Conservation (phyloP, 176 grass and related monocot species). For the Oryza nivara region DNA sequence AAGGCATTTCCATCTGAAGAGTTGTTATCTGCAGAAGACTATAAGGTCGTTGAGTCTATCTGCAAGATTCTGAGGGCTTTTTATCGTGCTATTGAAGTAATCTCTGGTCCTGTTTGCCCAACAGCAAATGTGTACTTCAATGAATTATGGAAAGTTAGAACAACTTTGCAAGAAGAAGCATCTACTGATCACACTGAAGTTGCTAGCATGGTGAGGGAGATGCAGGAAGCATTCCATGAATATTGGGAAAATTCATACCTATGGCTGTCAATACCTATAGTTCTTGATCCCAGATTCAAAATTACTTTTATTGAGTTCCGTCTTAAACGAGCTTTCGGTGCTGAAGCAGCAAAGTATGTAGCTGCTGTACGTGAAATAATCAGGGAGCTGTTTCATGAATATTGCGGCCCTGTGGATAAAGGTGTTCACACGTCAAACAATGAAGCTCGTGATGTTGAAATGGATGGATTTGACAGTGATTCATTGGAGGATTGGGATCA, state of each 20-base stretch:
- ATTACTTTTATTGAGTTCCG: constrained; percentile 54
- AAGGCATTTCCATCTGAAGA: constrained; percentile 48
- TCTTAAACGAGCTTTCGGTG: constrained; percentile 46
- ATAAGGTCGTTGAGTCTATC: constrained; percentile 31
- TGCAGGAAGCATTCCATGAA: constrained; percentile 52
- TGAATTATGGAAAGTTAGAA: constrained; percentile 60
- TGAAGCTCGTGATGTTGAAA: constrained; percentile 36
- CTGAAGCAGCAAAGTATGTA: constrained; percentile 39
- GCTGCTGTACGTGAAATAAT: constrained; percentile 36
- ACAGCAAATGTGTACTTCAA: constrained; percentile 55
- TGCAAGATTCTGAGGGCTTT: constrained; percentile 55
- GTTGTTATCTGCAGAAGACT: constrained; percentile 43
- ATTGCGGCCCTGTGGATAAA: constrained; percentile 33
- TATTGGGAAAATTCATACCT: constrained; percentile 51
- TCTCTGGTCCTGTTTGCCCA: constrained; percentile 37
- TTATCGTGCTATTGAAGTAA: constrained; percentile 51
- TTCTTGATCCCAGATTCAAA: constrained; percentile 65
- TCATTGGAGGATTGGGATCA: constrained; percentile 61
- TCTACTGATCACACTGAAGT: constrained; percentile 34
- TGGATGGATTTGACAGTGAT: constrained; percentile 44
- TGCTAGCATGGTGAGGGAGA: constrained; percentile 55
- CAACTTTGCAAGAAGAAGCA: constrained; percentile 55
- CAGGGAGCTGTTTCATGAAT: constrained; percentile 50
- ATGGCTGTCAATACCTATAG: constrained; percentile 51
- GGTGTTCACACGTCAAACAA: constrained; percentile 25